Evolutionary conservation across 129 eudicot genomes (phyloP).

Genomic region (Tagetes patula): DNA sequence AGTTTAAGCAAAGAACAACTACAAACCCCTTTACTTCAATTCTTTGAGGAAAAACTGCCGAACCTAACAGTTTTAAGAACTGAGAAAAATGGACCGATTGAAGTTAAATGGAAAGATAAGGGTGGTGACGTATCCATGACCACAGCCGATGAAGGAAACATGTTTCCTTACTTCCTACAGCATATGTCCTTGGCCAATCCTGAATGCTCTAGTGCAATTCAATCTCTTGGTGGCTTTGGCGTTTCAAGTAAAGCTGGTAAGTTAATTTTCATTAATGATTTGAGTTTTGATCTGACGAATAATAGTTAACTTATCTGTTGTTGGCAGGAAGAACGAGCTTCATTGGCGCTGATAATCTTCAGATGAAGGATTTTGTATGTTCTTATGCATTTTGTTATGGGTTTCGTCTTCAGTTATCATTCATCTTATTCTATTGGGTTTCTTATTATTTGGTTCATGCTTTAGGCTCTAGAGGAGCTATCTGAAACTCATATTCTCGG

Average conservation of each 20-base stretch:
- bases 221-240: slow-evolving; percentile 64
- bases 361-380: slow-evolving; percentile 70
- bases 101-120: slow-evolving; percentile 54
- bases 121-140: slow-evolving; percentile 41
- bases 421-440: neutral
- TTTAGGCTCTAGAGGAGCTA: slow-evolving; percentile 67
- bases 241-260: slow-evolving; percentile 57
- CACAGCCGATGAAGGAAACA: slow-evolving; percentile 51
- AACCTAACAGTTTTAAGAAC: slow-evolving; percentile 47
- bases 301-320: slow-evolving; percentile 6
- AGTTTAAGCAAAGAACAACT: slow-evolving; percentile 58
- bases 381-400: slow-evolving; percentile 21
- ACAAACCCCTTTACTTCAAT: slow-evolving; percentile 56
- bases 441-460: slow-evolving; percentile 8
- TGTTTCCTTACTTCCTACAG: slow-evolving; percentile 60
- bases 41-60: slow-evolving; percentile 62
- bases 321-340: slow-evolving; percentile 58
- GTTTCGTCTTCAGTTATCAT: neutral
- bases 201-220: slow-evolving; percentile 53
- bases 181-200: slow-evolving; percentile 66
- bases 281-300: neutral
- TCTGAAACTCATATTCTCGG: slow-evolving; percentile 55
- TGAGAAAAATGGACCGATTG: slow-evolving; percentile 44
- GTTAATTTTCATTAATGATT: neutral
- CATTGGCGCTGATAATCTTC: slow-evolving; percentile 61